phyloP scores from a whole-genome alignment of 2,329 filamentous ascomycete species.

The Coniochaeta sp. region DNA sequence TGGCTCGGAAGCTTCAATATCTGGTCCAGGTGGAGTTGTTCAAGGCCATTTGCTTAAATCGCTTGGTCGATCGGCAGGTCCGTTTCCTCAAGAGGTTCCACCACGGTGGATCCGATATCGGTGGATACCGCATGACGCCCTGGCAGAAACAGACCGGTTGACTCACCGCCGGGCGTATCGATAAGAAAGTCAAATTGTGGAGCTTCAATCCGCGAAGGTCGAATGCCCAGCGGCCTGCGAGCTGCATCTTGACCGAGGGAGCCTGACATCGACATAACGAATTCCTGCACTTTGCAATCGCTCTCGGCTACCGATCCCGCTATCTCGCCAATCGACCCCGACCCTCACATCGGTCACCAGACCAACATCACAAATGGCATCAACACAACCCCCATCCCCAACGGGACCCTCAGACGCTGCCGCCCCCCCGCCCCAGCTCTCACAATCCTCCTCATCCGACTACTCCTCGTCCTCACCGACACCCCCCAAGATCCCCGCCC shows the following conservation, averaged over 20 bases:
- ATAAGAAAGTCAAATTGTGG: neutral
- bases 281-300: neutral
- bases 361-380: neutral
- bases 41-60: neutral
- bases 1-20: conserved; percentile 1
- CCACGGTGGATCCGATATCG: neutral
- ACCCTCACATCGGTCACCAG: neutral
- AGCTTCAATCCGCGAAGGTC: neutral
- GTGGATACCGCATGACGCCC: neutral
- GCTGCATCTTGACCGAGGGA: neutral
- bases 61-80: neutral
- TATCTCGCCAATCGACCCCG: neutral
- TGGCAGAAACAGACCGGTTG: neutral
- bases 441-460: neutral
- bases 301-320: neutral
- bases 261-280: neutral
- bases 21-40: neutral
- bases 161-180: neutral
- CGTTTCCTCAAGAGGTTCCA: neutral
- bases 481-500: conserved; percentile 13
- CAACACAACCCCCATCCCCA: neutral
- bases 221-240: no score
- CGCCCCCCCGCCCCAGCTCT: neutral
- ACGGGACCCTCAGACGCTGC: neutral
- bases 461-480: neutral